Conservation (phyloP, 176 grass and related monocot species). For the Lolium perenne region DNA sequence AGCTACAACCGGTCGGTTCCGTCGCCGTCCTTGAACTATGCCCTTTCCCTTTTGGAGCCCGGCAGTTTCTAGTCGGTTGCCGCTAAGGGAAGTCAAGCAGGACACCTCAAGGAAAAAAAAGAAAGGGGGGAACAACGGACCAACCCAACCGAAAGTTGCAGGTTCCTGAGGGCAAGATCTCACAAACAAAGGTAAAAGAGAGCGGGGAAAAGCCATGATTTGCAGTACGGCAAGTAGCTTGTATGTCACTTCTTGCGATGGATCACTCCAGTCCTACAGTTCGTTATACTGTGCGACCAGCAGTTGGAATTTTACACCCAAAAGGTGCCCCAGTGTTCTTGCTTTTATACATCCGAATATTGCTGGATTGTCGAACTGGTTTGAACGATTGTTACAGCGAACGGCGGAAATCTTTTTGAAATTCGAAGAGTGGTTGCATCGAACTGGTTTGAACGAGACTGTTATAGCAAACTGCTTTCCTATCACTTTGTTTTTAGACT, state of each 20-base stretch:
- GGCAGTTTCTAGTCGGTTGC: conserved; percentile 16
- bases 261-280: background rate
- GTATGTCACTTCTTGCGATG: conserved; percentile 34
- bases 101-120: background rate
- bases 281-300: background rate
- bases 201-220: conserved; percentile 32
- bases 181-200: conserved; percentile 23
- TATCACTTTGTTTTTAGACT: background rate
- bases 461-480: background rate
- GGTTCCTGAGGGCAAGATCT: background rate
- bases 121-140: background rate
- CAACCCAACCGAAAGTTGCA: conserved; percentile 1
- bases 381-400: background rate
- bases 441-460: background rate
- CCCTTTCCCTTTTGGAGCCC: conserved; percentile 29
- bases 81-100: conserved; percentile 1
- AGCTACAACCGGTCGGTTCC: background rate
- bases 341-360: background rate
- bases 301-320: background rate
- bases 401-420: background rate
- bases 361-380: conserved; percentile 7
- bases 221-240: conserved; percentile 27
- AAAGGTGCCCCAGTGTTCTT: background rate
- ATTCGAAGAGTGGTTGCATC: background rate
- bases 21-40: background rate